Conservation (phyloP, 306 rosid genomes). For the Vigna radiata region DNA sequence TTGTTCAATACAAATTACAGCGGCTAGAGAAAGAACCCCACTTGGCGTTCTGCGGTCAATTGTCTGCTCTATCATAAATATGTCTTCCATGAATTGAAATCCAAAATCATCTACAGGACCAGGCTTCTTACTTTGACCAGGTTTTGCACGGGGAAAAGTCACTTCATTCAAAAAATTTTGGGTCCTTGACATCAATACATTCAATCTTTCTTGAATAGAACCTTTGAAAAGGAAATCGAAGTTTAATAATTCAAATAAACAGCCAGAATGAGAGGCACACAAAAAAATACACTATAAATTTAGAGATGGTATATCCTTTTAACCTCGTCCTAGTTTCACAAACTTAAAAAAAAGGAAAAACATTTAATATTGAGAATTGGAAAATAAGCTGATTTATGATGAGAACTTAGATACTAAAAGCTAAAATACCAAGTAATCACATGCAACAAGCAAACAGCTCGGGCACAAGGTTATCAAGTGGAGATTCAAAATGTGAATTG, state of each 20-base stretch:
- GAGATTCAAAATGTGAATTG: neutral
- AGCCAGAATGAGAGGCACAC: constrained; percentile 20
- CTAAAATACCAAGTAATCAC: constrained; percentile 1
- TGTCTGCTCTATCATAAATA: constrained; percentile 77
- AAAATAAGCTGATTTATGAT: neutral
- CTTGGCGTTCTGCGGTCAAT: constrained; percentile 68
- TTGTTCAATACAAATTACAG: constrained; percentile 87
- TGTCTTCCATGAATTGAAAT: constrained; percentile 67
- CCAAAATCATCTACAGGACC: constrained; percentile 55
- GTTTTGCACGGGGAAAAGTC: constrained; percentile 70
- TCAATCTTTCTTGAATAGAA: constrained; percentile 76
- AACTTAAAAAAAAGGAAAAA: neutral
- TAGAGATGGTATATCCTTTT: neutral
- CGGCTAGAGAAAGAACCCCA: constrained; percentile 85
- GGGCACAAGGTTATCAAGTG: neutral
- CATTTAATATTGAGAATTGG: neutral
- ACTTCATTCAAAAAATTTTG: constrained; percentile 82
- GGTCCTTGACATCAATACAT: constrained; percentile 71
- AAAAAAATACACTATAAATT: neutral
- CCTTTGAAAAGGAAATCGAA: constrained; percentile 43
- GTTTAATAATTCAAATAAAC: constrained; percentile 9
- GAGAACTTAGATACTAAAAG: neutral
- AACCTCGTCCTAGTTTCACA: neutral
- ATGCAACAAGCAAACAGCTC: constrained; percentile 16
- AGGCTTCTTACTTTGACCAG: constrained; percentile 65